Evolutionary conservation across 1,284 basidiomycete species (phyloP).

Genomic region (Porodaedalea pini): DNA sequence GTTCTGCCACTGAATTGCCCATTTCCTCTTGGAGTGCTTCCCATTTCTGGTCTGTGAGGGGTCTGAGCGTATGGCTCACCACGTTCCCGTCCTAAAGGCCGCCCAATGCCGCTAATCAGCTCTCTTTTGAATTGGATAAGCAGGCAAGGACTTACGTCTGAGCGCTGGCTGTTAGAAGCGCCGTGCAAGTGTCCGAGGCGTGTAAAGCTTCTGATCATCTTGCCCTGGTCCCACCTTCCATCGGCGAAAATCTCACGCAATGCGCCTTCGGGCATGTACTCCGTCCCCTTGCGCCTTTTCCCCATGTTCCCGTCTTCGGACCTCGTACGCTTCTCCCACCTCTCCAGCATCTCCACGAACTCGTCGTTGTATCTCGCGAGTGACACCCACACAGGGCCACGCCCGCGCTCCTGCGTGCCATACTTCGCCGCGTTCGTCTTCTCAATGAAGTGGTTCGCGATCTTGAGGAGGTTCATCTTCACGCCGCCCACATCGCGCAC

Average conservation of each 20-base stretch:
- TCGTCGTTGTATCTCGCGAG: constrained; percentile 74
- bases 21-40: constrained; percentile 38
- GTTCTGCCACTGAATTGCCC: constrained; percentile 23
- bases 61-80: constrained; percentile 41
- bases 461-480: constrained; percentile 49
- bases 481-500: constrained; percentile 53
- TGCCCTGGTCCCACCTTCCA: constrained; percentile 63
- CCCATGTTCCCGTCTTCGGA: constrained; percentile 40
- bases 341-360: constrained; percentile 57
- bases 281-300: constrained; percentile 34
- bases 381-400: constrained; percentile 64
- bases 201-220: constrained; percentile 77
- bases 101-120: background rate
- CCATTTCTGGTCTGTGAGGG: constrained; percentile 45
- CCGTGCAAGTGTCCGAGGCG: constrained; percentile 45
- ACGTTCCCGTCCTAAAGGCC: constrained; percentile 39
- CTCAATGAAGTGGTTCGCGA: constrained; percentile 53
- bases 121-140: background rate
- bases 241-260: constrained; percentile 45
- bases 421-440: constrained; percentile 35
- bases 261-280: constrained; percentile 35
- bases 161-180: constrained; percentile 32
- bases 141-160: constrained; percentile 23
- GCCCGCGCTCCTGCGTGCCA: constrained; percentile 24
- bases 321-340: constrained; percentile 55